Base-by-base conservation (phyloP, 257 asterid genomes). In the Anisodus tanguticus region DNA sequence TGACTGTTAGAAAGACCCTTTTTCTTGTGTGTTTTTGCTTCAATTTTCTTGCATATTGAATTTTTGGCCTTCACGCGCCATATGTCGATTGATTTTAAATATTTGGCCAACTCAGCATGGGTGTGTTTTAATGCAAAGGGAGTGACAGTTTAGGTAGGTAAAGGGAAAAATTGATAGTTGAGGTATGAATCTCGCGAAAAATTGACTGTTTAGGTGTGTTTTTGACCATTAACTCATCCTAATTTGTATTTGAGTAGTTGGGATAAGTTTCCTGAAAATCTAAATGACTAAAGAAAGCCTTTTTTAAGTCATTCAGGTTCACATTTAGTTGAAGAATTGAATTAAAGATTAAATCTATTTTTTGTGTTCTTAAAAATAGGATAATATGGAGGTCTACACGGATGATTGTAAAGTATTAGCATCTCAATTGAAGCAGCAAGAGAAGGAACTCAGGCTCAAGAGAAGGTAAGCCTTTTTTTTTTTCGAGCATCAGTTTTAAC, bases 371-470 rank as follows among this genome's bases (percentile, higher is more conserved):
- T 31, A 57, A 51, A 39, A 82, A 53, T 82, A 31, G 68, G 19
- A 49, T 62, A 82, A 68, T 22, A 62, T 80, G 63, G 88, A 83
- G 53, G 58, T 71, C 82, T n/a, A 39, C 22, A 26, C 8, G 13
- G 88, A 84, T 22, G 97, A 93, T 86, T 55, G 86, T 8, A 91
- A 74, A 60, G 77, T 68, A 13, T 17, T 94, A 39, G 49, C 86
- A 22, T 88, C 87, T 9, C 90, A 93, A 71, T 58, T 90, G 35
- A 90, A 85, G 86, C 82, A 90, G 68, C 86, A 88, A 8, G 97
- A 90, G 76, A 89, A 91, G 49, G 67, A 83, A 57, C 88, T 91
- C 74, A 87, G 93, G 86, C 93, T 93, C 87, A 94, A 93, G 84
- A 90, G 97, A 84, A 89, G 98, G 97, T 92, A 70, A 70, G 7